These are phyloP conservation scores for Nothophaeocryptopus gaeumannii DNA, from an alignment of 2,329 filamentous ascomycete genomes.

Conservation along the genomic window DNA sequence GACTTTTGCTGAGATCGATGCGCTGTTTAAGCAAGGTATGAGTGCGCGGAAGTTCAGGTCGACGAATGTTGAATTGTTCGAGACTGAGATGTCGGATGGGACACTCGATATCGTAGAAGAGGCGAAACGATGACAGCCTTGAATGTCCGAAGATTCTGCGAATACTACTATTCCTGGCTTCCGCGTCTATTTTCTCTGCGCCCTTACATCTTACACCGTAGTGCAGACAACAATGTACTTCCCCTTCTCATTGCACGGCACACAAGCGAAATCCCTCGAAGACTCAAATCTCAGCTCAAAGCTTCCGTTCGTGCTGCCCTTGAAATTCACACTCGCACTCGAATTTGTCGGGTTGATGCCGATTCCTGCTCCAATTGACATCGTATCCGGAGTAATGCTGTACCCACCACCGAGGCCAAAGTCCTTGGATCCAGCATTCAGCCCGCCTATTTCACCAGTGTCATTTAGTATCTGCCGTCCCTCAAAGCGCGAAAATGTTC, in stretches of 20 bases:
- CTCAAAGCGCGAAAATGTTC: too few relatives aligned
- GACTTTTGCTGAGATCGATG: constrained; percentile 55
- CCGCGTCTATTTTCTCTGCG: too few relatives aligned
- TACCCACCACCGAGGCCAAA: constrained; percentile 24
- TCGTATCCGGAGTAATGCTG: constrained; percentile 13
- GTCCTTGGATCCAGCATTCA: constrained; percentile 17
- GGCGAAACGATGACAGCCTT: too few relatives aligned
- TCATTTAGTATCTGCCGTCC: neutral
- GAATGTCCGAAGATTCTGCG: too few relatives aligned
- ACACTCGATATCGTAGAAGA: too few relatives aligned
- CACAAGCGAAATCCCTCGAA: neutral
- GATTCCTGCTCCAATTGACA: constrained; percentile 19
- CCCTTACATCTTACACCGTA: neutral
- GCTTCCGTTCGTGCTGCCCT: constrained; percentile 15
- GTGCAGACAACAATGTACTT: constrained; percentile 1
- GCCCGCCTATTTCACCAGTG: constrained; percentile 8
- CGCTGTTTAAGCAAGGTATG: constrained; percentile 52
- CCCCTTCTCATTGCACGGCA: neutral
- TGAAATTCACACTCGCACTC: constrained; percentile 16
- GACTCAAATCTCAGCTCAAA: constrained; percentile 19
- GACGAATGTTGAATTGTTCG: too few relatives aligned
- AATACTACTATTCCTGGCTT: too few relatives aligned
- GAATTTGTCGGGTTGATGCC: constrained; percentile 17
- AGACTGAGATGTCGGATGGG: too few relatives aligned
- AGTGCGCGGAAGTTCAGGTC: constrained; percentile 41